Conservation (phyloP, 176 grass and related monocot species). For the Avena atlantica region DNA sequence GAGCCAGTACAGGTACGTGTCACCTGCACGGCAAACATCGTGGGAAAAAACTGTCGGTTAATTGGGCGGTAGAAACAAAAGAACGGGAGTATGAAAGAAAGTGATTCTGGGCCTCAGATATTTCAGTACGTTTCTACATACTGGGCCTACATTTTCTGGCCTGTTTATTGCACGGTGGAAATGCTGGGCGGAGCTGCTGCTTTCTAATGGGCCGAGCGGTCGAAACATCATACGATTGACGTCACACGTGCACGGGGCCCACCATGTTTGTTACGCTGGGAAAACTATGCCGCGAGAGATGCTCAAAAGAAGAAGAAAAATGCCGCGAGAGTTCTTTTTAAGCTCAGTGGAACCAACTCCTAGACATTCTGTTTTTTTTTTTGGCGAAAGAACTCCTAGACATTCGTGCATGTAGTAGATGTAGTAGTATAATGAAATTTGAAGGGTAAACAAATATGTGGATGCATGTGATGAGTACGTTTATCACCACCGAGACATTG, state of each 20-base stretch:
- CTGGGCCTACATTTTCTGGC: not conserved
- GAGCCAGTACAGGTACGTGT: slow-evolving; percentile 78
- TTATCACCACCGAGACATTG: not conserved
- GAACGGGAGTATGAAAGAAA: not conserved
- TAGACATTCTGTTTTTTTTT: too few relatives aligned
- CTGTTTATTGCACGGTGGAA: not conserved
- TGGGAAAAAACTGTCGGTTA: not conserved
- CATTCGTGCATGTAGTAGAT: too few relatives aligned
- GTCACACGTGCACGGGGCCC: not conserved
- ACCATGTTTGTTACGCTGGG: not conserved
- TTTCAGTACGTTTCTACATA: not conserved
- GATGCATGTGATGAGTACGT: not conserved
- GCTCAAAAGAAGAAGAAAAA: too few relatives aligned
- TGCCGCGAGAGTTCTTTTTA: not conserved
- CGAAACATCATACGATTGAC: not conserved
- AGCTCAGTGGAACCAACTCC: not conserved
- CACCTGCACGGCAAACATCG: slow-evolving; percentile 44
- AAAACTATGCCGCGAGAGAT: not conserved
- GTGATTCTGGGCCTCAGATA: not conserved
- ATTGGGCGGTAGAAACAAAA: not conserved
- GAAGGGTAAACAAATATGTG: too few relatives aligned
- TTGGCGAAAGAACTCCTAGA: too few relatives aligned
- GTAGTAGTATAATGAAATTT: too few relatives aligned
- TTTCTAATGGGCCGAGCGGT: not conserved
- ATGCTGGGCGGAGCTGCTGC: not conserved